A percentile compares a stretch with the other conserved stretches of the same genome.
Conservation (phyloP, 495 filamentous ascomycete species). For the Evansstolkia leycettana region DNA sequence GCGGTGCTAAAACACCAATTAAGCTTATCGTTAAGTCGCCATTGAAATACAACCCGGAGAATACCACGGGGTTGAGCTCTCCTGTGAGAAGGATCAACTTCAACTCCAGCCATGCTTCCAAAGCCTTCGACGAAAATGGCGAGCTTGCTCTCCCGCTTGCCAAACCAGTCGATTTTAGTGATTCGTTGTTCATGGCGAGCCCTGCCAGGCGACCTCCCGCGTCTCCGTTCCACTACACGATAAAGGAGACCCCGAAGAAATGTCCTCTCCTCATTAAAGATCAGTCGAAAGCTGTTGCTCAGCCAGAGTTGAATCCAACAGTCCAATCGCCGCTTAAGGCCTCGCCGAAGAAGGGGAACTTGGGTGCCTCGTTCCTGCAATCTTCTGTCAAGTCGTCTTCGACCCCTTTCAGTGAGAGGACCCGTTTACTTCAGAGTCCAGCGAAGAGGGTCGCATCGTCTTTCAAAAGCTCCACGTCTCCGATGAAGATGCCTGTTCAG, state of each 20-base stretch:
- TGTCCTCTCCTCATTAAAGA: conserved; percentile 11
- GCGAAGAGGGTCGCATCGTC: conserved; percentile 29
- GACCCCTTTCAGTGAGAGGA: conserved; percentile 17
- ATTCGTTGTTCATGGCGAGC: conserved; percentile 31
- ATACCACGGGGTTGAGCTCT: conserved; percentile 11
- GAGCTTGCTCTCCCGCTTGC: conserved; percentile 14
- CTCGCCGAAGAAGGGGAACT: conserved; percentile 30
- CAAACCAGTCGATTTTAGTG: conserved; percentile 23
- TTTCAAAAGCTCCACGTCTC: conserved; percentile 21
- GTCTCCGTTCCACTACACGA: conserved; percentile 37
- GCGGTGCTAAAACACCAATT: conserved; percentile 22
- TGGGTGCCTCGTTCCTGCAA: conserved; percentile 23
- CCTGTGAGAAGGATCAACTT: conserved; percentile 24
- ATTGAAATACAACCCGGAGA: conserved; percentile 15
- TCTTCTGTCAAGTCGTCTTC: conserved; percentile 17
- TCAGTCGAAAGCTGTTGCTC: conserved; percentile 6
- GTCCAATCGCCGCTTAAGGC: conserved; percentile 27
- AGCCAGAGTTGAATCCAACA: conserved; percentile 17
- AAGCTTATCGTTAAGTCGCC: conserved; percentile 29
- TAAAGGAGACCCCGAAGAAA: conserved; percentile 16
- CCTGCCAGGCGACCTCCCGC: conserved; percentile 37
- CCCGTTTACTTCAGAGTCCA: conserved; percentile 30
- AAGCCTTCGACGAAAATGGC: conserved; percentile 10
- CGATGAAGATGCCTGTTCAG: conserved; percentile 4
- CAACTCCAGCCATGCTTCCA: conserved; percentile 13